A percentile compares a stretch with the other conserved stretches of the same genome.
phyloP scores from a whole-genome alignment of 306 rosid species.

The Quercus berberidifolia region DNA sequence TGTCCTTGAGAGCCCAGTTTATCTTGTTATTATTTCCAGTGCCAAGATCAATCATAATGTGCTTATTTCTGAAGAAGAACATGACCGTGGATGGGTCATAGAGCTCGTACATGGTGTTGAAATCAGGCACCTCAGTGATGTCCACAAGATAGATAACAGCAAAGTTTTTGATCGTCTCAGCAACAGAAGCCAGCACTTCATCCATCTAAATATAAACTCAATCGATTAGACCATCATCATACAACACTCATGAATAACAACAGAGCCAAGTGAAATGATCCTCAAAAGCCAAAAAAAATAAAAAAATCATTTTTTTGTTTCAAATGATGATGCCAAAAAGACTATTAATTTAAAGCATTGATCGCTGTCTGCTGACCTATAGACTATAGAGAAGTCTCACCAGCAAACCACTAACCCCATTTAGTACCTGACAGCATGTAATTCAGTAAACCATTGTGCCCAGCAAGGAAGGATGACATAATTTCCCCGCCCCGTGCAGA shows the following conservation, averaged over 20 bases:
- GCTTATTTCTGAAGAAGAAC: slow-evolving; percentile 97
- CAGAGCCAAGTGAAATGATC: background rate
- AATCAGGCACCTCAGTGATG: slow-evolving; percentile 96
- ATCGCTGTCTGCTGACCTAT: too few species aligned
- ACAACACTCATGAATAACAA: background rate
- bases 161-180: slow-evolving; percentile 83
- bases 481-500: too few species aligned
- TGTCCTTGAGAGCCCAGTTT: slow-evolving; percentile 97
- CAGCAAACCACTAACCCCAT: too few species aligned
- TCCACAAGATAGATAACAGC: slow-evolving; percentile 93
- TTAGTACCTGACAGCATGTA: too few species aligned
- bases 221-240: background rate
- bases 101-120: slow-evolving; percentile 92
- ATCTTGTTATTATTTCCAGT: slow-evolving; percentile 98
- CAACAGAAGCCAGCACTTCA: slow-evolving; percentile 84
- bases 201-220: slow-evolving; percentile 58
- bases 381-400: too few species aligned
- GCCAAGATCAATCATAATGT: slow-evolving; percentile 97
- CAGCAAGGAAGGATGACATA: too few species aligned
- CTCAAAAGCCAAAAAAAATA: background rate
- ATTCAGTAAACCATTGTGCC: too few species aligned
- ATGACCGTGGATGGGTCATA: slow-evolving; percentile 89
- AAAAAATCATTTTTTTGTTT: background rate
- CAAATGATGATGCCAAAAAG: too few species aligned
- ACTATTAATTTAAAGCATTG: too few species aligned